phyloP scores from a whole-genome alignment of 164 flowering plant species.

The Aristolochia contorta region DNA sequence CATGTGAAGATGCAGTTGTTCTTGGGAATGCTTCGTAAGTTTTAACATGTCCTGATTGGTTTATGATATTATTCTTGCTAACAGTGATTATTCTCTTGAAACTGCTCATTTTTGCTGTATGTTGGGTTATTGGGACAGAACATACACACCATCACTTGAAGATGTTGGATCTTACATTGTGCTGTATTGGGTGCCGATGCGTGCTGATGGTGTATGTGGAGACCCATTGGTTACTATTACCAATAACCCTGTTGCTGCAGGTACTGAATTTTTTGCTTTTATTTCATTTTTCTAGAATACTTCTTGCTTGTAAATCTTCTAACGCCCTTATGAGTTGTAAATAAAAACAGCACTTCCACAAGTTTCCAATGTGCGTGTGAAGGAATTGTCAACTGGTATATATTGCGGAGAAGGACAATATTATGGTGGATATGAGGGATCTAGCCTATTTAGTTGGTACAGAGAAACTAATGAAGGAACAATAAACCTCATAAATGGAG shows the following conservation, averaged over 20 bases:
- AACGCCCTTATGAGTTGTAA: neutral
- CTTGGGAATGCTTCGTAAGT: constrained; percentile 66
- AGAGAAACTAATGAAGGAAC: constrained; percentile 78
- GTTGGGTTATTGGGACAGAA: constrained; percentile 29
- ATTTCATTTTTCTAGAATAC: neutral
- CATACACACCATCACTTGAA: constrained; percentile 71
- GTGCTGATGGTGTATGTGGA: constrained; percentile 74
- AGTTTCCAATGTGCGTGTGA: constrained; percentile 53
- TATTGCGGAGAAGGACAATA: constrained; percentile 81
- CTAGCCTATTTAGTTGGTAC: constrained; percentile 89
- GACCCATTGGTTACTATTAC: constrained; percentile 56
- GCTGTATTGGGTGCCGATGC: constrained; percentile 77
- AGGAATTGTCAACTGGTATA: constrained; percentile 44
- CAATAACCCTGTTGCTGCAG: constrained; percentile 59
- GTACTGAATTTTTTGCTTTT: constrained; percentile 21
- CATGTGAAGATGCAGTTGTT: constrained; percentile 29
- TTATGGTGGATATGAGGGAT: constrained; percentile 92
- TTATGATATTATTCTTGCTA: neutral
- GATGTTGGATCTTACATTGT: constrained; percentile 88
- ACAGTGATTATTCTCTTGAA: neutral
- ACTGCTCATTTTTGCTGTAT: constrained; percentile 3
- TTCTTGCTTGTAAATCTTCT: neutral
- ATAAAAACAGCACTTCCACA: constrained; percentile 62
- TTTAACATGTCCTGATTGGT: neutral
- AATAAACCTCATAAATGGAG: constrained; percentile 57